Conservation (phyloP, 306 rosid species). For the Quercus glauca region DNA sequence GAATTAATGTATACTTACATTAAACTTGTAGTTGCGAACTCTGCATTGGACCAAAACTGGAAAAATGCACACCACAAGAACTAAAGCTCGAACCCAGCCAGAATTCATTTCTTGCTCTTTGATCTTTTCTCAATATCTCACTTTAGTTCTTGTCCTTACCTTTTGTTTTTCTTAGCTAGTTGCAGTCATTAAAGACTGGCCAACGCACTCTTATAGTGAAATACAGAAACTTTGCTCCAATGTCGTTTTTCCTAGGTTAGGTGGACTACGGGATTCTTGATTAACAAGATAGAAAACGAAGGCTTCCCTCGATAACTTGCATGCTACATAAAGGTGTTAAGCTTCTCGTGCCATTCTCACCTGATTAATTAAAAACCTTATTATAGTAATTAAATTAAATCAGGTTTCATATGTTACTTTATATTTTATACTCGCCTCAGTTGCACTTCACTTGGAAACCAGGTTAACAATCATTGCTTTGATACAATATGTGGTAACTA, state of each 20-base stretch:
- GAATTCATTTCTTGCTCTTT: slow-evolving; percentile 42
- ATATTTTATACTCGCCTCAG: background rate
- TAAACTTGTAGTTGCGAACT: slow-evolving; percentile 68
- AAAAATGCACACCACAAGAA: slow-evolving; percentile 54
- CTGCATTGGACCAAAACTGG: slow-evolving; percentile 74
- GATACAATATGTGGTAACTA: background rate
- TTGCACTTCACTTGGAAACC: background rate
- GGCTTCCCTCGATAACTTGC: slow-evolving; percentile 39
- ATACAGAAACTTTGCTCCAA: slow-evolving; percentile 41
- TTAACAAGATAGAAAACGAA: slow-evolving; percentile 32
- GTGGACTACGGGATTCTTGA: slow-evolving; percentile 54
- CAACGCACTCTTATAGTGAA: slow-evolving; percentile 51
- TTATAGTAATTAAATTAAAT: too few species aligned
- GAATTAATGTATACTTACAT: slow-evolving; percentile 48
- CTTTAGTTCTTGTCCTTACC: background rate
- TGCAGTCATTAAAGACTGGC: slow-evolving; percentile 40
- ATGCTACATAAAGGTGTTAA: slow-evolving; percentile 63
- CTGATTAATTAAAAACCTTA: background rate
- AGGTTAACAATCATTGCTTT: background rate
- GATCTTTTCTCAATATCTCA: background rate
- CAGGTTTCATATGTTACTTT: too few species aligned
- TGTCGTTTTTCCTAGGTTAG: slow-evolving; percentile 82
- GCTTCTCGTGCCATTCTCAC: background rate
- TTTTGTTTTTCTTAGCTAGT: slow-evolving; percentile 9
- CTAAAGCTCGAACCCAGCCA: slow-evolving; percentile 32